These are phyloP conservation scores for Artomyces pyxidatus DNA, from an alignment of 768 basidiomycete species.

Conservation along the genomic window DNA sequence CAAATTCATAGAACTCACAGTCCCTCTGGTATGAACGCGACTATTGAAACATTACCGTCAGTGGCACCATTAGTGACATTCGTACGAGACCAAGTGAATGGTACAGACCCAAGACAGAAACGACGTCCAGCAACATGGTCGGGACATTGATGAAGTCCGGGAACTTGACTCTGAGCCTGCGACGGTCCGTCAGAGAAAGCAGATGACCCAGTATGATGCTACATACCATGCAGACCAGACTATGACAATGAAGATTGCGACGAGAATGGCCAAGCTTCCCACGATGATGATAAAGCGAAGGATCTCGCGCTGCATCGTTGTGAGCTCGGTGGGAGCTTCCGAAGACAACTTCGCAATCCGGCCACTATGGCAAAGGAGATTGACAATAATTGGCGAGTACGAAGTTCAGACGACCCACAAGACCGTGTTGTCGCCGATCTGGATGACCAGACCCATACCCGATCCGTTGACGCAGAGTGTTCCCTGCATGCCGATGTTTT, in stretches of 20 bases:
- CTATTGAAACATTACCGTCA: conserved; percentile 15
- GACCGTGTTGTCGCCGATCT: conserved; percentile 41
- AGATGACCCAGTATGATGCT: conserved; percentile 5
- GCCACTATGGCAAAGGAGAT: conserved; percentile 18
- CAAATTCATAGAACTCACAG: conserved; percentile 16
- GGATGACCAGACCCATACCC: conserved; percentile 40
- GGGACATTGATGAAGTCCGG: conserved; percentile 42
- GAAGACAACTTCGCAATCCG: conserved; percentile 33
- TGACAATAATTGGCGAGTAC: conserved; percentile 16
- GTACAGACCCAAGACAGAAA: conserved; percentile 41
- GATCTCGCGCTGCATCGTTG: conserved; percentile 49
- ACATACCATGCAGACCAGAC: conserved; percentile 34
- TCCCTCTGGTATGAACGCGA: conserved; percentile 46
- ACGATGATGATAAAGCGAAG: conserved; percentile 47
- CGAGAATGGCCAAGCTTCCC: conserved; percentile 32
- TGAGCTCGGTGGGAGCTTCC: conserved; percentile 24
- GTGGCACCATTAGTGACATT: not conserved
- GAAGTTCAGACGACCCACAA: conserved; percentile 37
- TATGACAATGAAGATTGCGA: conserved; percentile 41
- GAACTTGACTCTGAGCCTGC: conserved; percentile 33
- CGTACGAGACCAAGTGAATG: not conserved
- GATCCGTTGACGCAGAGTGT: conserved; percentile 44
- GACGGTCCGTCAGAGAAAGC: conserved; percentile 11
- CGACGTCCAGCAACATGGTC: conserved; percentile 44
- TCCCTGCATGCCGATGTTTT: conserved; percentile 53